Percentiles rank a stretch among this genome's conserved stretches.
phyloP scores from a whole-genome alignment of 331 rosid genomes.

The Telfairia occidentalis region DNA sequence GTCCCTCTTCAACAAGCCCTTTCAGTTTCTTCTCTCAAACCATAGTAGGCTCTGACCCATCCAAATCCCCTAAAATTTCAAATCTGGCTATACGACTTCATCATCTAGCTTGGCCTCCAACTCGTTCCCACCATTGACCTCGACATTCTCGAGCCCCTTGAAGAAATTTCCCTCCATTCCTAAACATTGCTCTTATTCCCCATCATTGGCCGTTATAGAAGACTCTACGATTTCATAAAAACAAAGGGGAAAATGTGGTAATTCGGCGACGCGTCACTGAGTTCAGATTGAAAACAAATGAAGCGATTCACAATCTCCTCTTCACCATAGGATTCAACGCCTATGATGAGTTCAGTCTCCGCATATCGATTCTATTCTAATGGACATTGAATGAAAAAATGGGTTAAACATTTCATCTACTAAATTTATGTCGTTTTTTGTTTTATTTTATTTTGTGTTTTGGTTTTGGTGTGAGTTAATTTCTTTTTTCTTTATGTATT shows the following conservation, averaged over 20 bases:
- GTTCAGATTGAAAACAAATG: slow-evolving; percentile 54
- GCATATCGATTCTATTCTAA: slow-evolving; percentile 41
- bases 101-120: slow-evolving; percentile 76
- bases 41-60: slow-evolving; percentile 48
- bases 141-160: slow-evolving; percentile 62
- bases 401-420: too few relatives aligned
- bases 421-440: too few relatives aligned
- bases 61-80: slow-evolving; percentile 35
- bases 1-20: slow-evolving; percentile 37
- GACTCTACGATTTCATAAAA: slow-evolving; percentile 40
- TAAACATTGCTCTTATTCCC: slow-evolving; percentile 59
- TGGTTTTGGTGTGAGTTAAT: too few relatives aligned
- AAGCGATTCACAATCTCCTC: slow-evolving; percentile 60
- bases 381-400: slow-evolving; percentile 28
- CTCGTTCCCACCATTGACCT: slow-evolving; percentile 51
- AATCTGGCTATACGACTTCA: slow-evolving; percentile 44
- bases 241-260: slow-evolving; percentile 51
- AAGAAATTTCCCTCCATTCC: slow-evolving; percentile 79
- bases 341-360: slow-evolving; percentile 68
- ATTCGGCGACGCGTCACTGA: slow-evolving; percentile 34
- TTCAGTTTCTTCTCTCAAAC: slow-evolving; percentile 49
- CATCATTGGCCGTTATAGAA: slow-evolving; percentile 50
- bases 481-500: too few relatives aligned
- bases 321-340: slow-evolving; percentile 80
- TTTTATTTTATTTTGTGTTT: too few relatives aligned